Conservation (phyloP, 2,329 filamentous ascomycete genomes). For the Fusarium gaditjirri region DNA sequence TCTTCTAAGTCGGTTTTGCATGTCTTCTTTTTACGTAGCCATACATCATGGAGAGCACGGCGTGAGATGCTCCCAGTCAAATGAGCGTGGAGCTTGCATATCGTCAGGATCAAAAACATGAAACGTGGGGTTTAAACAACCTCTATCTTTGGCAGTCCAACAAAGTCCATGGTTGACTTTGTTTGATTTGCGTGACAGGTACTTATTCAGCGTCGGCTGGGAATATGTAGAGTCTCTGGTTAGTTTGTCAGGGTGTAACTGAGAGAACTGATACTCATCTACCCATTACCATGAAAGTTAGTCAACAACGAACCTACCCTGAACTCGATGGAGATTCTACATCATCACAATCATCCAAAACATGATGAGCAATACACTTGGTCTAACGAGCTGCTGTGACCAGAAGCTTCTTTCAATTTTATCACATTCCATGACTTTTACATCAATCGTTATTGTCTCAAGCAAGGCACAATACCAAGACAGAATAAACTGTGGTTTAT, state of each 20-base stretch:
- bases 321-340: not conserved
- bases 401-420: not conserved
- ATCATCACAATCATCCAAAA: too few relatives aligned
- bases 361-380: not conserved
- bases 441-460: not conserved
- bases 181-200: not conserved
- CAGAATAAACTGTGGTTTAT: not conserved
- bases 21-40: constrained; percentile 67
- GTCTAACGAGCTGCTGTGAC: not conserved
- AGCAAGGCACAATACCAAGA: not conserved
- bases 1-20: constrained; percentile 69
- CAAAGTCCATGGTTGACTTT: constrained; percentile 53
- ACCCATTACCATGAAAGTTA: not conserved
- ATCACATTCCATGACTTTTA: not conserved
- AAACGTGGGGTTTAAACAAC: constrained; percentile 43
- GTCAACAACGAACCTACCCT: constrained; percentile 6
- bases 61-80: constrained; percentile 82
- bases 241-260: not conserved
- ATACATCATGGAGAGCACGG: constrained; percentile 78
- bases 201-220: not conserved
- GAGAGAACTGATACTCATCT: not conserved
- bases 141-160: constrained; percentile 66
- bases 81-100: constrained; percentile 77
- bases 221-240: not conserved
- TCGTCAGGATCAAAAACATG: not conserved